phyloP scores from a whole-genome alignment of 441 rosid genomes.

The Populus hybrid region DNA sequence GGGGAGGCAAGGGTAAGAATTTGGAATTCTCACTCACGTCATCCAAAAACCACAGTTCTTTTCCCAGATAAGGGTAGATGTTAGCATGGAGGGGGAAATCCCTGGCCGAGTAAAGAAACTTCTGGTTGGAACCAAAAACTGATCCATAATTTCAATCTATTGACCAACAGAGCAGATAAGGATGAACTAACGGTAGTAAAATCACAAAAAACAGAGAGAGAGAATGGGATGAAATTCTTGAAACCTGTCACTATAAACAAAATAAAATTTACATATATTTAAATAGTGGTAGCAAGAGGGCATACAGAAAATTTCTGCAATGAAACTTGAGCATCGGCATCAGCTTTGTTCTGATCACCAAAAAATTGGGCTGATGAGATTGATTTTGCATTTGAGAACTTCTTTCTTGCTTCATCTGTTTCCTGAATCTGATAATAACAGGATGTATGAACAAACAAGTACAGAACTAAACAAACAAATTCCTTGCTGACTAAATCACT shows the following conservation, averaged over 20 bases:
- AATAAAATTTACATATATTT: background rate
- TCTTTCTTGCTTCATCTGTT: constrained; percentile 92
- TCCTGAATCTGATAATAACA: constrained; percentile 60
- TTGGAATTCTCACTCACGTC: background rate
- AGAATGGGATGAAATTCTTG: background rate
- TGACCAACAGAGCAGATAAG: background rate
- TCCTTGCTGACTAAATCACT: background rate
- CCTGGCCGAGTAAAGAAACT: background rate
- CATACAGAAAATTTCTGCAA: constrained; percentile 86
- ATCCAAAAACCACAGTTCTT: background rate
- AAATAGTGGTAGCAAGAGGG: constrained; percentile 11
- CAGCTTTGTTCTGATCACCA: constrained; percentile 62
- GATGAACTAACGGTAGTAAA: background rate
- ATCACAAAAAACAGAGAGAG: background rate
- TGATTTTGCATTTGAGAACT: constrained; percentile 89
- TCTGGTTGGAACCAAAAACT: background rate
- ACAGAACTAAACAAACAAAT: background rate
- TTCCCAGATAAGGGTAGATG: background rate
- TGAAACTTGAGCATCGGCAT: constrained; percentile 65
- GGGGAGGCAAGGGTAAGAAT: background rate
- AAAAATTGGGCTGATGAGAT: constrained; percentile 91
- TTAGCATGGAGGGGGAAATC: background rate
- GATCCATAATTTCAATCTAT: background rate
- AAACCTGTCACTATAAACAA: background rate
- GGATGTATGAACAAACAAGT: background rate